Evolutionary conservation across 2,329 filamentous ascomycete genomes (phyloP).

Genomic region (Penicillium sp.): DNA sequence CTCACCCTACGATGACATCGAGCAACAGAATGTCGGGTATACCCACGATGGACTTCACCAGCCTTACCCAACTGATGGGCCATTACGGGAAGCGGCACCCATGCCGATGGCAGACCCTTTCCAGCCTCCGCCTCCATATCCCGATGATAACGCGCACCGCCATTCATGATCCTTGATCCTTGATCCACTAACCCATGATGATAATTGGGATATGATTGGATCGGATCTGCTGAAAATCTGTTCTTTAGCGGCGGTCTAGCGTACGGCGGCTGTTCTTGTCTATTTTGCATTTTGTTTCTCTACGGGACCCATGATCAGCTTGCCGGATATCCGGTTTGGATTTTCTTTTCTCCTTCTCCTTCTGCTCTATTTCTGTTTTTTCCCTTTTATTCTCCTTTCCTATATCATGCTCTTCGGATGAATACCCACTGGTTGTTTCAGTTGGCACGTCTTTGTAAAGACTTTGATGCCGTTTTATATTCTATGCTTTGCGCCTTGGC

Average conservation of each 20-base stretch:
- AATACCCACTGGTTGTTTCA: constrained; percentile 26
- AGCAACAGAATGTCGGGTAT: constrained; percentile 16
- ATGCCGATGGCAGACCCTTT: constrained; percentile 38
- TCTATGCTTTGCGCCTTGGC: constrained; percentile 9
- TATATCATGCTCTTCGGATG: constrained; percentile 15
- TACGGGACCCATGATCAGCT: constrained; percentile 28
- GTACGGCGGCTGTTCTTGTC: not conserved
- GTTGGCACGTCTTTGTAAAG: constrained; percentile 14
- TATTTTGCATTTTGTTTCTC: constrained; percentile 9
- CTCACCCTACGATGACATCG: constrained; percentile 20
- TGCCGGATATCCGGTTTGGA: constrained; percentile 2
- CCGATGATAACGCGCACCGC: constrained; percentile 21
- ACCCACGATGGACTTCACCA: constrained; percentile 8
- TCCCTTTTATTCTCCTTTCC: constrained; percentile 1
- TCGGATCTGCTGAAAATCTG: too few species aligned
- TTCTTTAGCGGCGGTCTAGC: too few species aligned
- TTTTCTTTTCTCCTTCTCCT: constrained; percentile 4
- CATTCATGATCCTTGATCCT: constrained; percentile 12
- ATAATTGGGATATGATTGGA: not conserved
- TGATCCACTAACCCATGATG: not conserved
- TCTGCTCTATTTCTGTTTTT: not conserved
- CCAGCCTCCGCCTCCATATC: constrained; percentile 31
- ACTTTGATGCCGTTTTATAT: constrained; percentile 2
- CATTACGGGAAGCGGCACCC: constrained; percentile 34
- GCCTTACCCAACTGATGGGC: constrained; percentile 26